Base-by-base conservation (phyloP, 805 yeast genomes). In the Cyberlindnera euphorbiiphila region DNA sequence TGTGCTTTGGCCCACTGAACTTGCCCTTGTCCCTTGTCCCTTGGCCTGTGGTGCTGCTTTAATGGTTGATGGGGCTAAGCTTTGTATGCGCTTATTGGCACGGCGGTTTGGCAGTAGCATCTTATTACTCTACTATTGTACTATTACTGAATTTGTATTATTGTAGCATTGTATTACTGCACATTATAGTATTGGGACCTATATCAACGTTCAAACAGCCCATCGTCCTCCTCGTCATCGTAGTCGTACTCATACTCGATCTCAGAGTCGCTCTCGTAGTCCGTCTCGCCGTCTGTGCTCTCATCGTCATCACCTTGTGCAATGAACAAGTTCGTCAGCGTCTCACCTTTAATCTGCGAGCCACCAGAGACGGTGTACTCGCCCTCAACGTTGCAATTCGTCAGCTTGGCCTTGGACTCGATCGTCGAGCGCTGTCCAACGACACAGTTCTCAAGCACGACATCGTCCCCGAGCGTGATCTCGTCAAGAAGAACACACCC, bases 341-440 rank as follows among this genome's bases (percentile, higher is more conserved):
- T 76, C 49, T 79, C 85, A 43, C 82, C 81, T 60, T 79, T 79
- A 19, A 72, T 43, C 15, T 49, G 54, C 11, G 65, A 55, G 36
- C 80, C 78, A 50, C 74, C 65, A 3, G 74, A 68, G 16, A 93
- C 89, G 14, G 67, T 68, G 56, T 80, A 86, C 1, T 78, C 68
- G 9, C 94, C 85, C 60, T 89, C 98, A 18, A 93, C 82, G 45
- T 85, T 81, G 68, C 96, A 91, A 50, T 82, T 82, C 11, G 79
- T 75, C 45, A 93, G 71, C 55, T 72, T 78, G 29, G 77, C 68
- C 59, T 82, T 85, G 37, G 69, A 54, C 22, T 77, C 80, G 20
- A 93, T 70, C n/a, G 62, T 64, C 1, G 81, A 89, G 32, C 66
- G 64, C 28, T 68, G 65, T 12, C 98, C 98, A 35, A 93, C 68